Evolutionary conservation across 345 rosid species (phyloP), one percentile per base, ranked within the genome.

Genomic region (Citrus trifoliata): DNA sequence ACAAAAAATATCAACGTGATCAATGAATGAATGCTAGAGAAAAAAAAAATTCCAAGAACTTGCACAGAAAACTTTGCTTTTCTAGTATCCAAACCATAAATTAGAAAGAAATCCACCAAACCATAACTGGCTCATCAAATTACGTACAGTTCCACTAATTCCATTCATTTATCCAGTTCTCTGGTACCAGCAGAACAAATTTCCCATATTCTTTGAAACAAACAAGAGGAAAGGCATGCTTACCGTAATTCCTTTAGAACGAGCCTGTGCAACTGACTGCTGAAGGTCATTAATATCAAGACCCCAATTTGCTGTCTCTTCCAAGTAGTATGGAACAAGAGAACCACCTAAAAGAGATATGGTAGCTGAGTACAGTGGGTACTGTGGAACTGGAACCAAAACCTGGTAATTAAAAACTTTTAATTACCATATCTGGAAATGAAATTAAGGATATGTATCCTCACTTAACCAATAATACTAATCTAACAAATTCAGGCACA

Each of bases 241-340:
- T 40, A 96, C 99, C 38, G 93, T 85, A 80, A 94, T 93, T 81
- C 99, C 99, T 80, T 88, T 87, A 46, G 88, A 84, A 51, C 93
- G 93, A 82, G 98, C 99, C 76, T 88, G 78, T 28, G 84, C 86
- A 88, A 96, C 97, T 37, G 99, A 84, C 64, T 89, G 87, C 51
- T 86, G 86, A 76, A 96, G 97, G 87, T 96, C 91, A 78, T 86
- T 80, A 71, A 91, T 73, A 83, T 96, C 98, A 82, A 96, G 97
- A 70, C 98, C 99, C 99, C 99, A 96, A 70, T 96, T 96, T 85
- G 92, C 97, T 59, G 92, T 89, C 89, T 96, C 99, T 76, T 96
- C 97, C 25, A 96, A 88, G 86, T 78, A 94, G 82, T 94, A 96
- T 10, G 98, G 97, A 58, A 96, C 98, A 78, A 96, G 98, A 83